Evolutionary conservation across 106 monocot genomes (phyloP), one percentile per base, ranked within the genome.

Genomic region (Allium fistulosum): DNA sequence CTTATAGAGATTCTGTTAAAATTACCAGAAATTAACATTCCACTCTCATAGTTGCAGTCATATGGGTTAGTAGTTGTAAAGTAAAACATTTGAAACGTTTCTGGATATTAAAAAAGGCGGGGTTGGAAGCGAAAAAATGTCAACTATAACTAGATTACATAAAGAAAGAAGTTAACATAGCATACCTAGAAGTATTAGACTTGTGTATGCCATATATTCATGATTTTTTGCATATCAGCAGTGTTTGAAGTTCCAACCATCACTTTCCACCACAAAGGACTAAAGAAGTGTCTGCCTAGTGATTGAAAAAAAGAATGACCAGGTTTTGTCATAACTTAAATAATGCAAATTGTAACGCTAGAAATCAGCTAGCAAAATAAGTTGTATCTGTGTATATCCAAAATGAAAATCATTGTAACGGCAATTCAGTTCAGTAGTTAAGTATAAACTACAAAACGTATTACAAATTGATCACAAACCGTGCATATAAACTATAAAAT

Each of bases 251-350:
- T 16, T 7, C 69, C 77, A 69, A 91, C 74, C 78, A 78, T 74
- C 51, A 91, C 88, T 81, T 88, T 88, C 63, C 91, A 88, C 95
- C 95, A 96, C 13, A 96, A 67, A 4, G 53, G 48, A 65, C 84
- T 86, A 12, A 80, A 80, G 47, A 76, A 59, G 28, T 3, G 3
- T 56, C 76, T 78, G 56, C 93, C 93, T 93, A 69, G 47, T 50
- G 57, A 68, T 51, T 53, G 49, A n/a, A 3, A 28, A 28, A 28
- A 28, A 28, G 3, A 28, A 28, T 3, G 28, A 28, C 28, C 28
- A 28, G 28, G 3, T 28, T 2, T 28, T 28, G 28, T 28, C 28
- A 28, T 28, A 28, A 28, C 28, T n/a, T n/a, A 28, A 28, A 28
- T 28, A 28, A 28, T 28, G 28, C 28, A 28, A 28, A 28, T 28